These are phyloP conservation scores for Macadamia integrifolia DNA, from an alignment of 164 flowering plant genomes.

Conservation along the genomic window DNA sequence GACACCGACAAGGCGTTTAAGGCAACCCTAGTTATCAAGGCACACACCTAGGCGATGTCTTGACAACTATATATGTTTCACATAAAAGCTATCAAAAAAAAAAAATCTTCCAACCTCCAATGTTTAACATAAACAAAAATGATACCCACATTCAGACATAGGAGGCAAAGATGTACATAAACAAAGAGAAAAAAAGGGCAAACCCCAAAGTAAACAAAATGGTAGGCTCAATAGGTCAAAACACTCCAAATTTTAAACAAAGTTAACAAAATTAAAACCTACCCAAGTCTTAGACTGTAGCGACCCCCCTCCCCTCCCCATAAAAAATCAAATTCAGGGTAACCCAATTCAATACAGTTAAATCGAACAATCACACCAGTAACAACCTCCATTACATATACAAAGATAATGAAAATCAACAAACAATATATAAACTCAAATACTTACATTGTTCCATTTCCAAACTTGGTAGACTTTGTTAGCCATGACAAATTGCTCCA, in stretches of 20 bases:
- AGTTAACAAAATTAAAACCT: conserved; percentile 3
- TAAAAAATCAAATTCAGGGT: conserved; percentile 4
- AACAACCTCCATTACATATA: conserved; percentile 2
- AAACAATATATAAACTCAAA: background rate
- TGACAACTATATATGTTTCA: too few species aligned
- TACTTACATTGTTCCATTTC: too few species aligned
- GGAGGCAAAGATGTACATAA: background rate
- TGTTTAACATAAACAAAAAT: background rate
- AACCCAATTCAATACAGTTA: conserved; percentile 2
- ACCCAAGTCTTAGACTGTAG: background rate
- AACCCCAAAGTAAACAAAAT: background rate
- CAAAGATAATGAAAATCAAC: background rate
- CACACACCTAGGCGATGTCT: too few species aligned
- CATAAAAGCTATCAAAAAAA: too few species aligned
- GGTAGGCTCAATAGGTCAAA: background rate
- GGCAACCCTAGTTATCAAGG: too few species aligned
- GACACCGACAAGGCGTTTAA: too few species aligned
- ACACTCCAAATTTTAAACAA: background rate
- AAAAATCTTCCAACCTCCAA: too few species aligned
- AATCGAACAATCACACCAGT: conserved; percentile 4
- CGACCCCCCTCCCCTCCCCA: background rate
- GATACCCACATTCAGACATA: background rate
- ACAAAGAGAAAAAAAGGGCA: too few species aligned
- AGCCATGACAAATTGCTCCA: conserved; percentile 33
- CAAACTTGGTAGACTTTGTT: conserved; percentile 52